These are phyloP conservation scores for Fusarium multiceps DNA, from an alignment of 2,329 filamentous ascomycete genomes.

Conservation along the genomic window DNA sequence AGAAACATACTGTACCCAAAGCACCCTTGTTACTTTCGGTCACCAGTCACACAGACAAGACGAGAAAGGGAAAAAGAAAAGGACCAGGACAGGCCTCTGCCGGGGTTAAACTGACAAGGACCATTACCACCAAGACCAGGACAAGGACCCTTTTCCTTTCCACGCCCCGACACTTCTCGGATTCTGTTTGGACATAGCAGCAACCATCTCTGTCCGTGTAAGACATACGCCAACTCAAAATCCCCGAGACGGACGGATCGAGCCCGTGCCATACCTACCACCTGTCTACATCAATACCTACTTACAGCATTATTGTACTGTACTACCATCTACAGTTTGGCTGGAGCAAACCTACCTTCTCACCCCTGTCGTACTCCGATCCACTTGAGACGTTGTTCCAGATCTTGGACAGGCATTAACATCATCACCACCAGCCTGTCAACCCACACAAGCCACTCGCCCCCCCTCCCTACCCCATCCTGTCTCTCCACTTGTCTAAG, in stretches of 20 bases:
- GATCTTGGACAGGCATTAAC: constrained; percentile 43
- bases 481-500: constrained; percentile 41
- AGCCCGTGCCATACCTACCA: constrained; percentile 22
- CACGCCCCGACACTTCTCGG: constrained; percentile 28
- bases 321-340: constrained; percentile 12
- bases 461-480: constrained; percentile 35
- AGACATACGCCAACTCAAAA: constrained; percentile 46
- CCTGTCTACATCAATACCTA: neutral
- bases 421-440: constrained; percentile 35
- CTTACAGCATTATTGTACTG: neutral
- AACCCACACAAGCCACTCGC: constrained; percentile 36
- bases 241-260: constrained; percentile 35
- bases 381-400: constrained; percentile 45
- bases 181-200: constrained; percentile 17
- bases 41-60: constrained; percentile 35
- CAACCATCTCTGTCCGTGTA: constrained; percentile 34
- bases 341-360: constrained; percentile 18
- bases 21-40: constrained; percentile 29
- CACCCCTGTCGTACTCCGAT: constrained; percentile 38
- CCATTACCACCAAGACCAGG: constrained; percentile 17
- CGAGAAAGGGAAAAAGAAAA: constrained; percentile 36
- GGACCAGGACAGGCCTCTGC: constrained; percentile 20
- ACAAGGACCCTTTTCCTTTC: constrained; percentile 12
- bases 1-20: constrained; percentile 19
- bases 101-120: constrained; percentile 24